phyloP scores from a whole-genome alignment of 148 eudicot species.

The Chenopodium quinoa region DNA sequence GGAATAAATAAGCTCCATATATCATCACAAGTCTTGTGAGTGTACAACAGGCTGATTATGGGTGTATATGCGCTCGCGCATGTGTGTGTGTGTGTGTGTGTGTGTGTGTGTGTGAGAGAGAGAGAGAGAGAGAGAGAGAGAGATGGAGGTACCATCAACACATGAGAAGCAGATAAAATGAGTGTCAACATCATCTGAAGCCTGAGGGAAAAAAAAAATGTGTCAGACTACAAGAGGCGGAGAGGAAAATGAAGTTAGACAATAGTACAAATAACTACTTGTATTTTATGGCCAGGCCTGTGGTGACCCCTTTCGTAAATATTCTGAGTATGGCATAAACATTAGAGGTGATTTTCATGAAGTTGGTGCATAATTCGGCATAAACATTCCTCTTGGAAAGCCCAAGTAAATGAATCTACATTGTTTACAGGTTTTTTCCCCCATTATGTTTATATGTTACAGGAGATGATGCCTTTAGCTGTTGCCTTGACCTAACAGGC shows the following conservation, averaged over 20 bases:
- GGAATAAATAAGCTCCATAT: no score
- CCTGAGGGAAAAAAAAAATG: slow-evolving; percentile 37
- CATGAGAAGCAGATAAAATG: slow-evolving; percentile 92
- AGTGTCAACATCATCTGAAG: slow-evolving; percentile 66
- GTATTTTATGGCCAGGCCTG: background rate
- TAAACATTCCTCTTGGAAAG: background rate
- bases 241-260: background rate
- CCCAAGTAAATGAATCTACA: background rate
- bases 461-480: no score
- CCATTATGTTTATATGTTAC: background rate
- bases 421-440: background rate
- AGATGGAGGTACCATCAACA: slow-evolving; percentile 57
- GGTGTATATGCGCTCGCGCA: background rate
- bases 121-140: slow-evolving; percentile 18
- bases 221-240: background rate
- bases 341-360: background rate
- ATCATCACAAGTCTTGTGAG: background rate
- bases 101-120: background rate
- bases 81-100: background rate
- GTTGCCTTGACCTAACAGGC: background rate
- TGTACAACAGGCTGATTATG: background rate
- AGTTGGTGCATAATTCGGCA: background rate
- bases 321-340: background rate
- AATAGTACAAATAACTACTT: background rate
- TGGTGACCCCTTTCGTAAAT: background rate